Evolutionary conservation across 108 stramenopile genomes (phyloP), one percentile per base, ranked within the genome.

Genomic region (Schizochytrium sp.): DNA sequence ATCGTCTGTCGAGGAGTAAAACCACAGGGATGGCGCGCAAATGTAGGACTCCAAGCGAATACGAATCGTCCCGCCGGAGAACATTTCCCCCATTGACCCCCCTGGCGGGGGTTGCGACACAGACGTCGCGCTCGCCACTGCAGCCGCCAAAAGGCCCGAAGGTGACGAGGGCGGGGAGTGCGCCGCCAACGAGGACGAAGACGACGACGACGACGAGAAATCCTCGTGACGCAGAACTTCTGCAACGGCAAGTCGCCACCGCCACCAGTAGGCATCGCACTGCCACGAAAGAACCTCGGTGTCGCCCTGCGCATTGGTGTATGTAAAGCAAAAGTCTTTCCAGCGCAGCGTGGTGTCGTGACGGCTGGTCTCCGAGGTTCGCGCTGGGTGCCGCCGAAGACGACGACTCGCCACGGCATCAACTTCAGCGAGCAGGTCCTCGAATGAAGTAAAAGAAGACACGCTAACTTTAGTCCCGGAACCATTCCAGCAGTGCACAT

Each of bases 241-340:
- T 12, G 76, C 76, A 6, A 83, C 51, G n/a, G 76, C 76, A 23
- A 47, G 76, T 45, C 28, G n/a, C 76, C 76, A 83, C 6, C 76
- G 45, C 76, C 76, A 83, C 76, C 76, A 83, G 51, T 53, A 83
- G 1, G 51, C 76, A 23, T 83, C 76, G 51, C 48, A n/a, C n/a
- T 83, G 48, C 76, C 76, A 83, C 51, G 76, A 21, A 23, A 83
- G 45, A 6, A 53, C 76, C 12, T 83, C 48, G 48, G 16, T 18
- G 19, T 83, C 48, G n/a, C 51, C 76, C 2, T 53, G 51, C 10
- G 45, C 76, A 4, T 83, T 45, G 12, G n/a, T 53, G 28, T 53
- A 83, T 12, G 51, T 53, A 83, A 83, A 83, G 28, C 76, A 83
- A 53, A 83, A 83, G 28, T 83, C 76, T 23, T 53, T 83, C 76